Conservation (phyloP, 169 alveolate genomes). For the Theileria equi region DNA sequence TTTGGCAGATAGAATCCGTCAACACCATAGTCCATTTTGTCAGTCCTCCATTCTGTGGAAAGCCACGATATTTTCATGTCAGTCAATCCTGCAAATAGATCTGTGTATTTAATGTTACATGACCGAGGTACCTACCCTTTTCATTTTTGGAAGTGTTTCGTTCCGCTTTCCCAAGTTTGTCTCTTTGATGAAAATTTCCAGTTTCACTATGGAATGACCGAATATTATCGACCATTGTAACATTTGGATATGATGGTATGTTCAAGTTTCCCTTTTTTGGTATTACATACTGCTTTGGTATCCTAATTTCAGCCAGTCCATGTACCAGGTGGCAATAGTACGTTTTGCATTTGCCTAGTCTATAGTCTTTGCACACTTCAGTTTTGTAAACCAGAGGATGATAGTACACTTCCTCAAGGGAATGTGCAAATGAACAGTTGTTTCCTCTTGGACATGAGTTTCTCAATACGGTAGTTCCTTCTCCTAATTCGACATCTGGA, state of each 20-base stretch:
- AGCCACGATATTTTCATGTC: too few relatives aligned
- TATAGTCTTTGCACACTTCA: conserved; percentile 71
- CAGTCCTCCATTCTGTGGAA: too few relatives aligned
- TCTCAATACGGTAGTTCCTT: conserved; percentile 51
- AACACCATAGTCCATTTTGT: too few relatives aligned
- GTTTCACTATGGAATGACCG: conserved; percentile 15
- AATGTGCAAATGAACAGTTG: conserved; percentile 82
- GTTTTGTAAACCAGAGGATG: conserved; percentile 82
- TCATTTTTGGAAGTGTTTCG: neutral
- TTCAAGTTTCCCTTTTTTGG: conserved; percentile 72
- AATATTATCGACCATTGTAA: conserved; percentile 73
- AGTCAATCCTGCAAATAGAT: too few relatives aligned
- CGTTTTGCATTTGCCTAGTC: conserved; percentile 76
- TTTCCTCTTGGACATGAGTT: conserved; percentile 79
- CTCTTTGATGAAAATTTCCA: conserved; percentile 6
- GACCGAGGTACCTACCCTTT: conserved; percentile 6
- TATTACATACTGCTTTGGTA: conserved; percentile 67
- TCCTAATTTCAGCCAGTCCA: conserved; percentile 81
- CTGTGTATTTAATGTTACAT: neutral
- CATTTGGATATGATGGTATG: conserved; percentile 74
- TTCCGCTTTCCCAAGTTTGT: neutral
- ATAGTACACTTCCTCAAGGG: conserved; percentile 78
- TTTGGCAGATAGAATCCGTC: too few relatives aligned
- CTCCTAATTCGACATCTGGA: conserved; percentile 68
- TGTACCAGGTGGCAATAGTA: conserved; percentile 82